A percentile compares a stretch with the other conserved stretches of the same genome.
These are phyloP conservation scores for Populus pruinosa DNA, from an alignment of 345 rosid species.

Conservation along the genomic window DNA sequence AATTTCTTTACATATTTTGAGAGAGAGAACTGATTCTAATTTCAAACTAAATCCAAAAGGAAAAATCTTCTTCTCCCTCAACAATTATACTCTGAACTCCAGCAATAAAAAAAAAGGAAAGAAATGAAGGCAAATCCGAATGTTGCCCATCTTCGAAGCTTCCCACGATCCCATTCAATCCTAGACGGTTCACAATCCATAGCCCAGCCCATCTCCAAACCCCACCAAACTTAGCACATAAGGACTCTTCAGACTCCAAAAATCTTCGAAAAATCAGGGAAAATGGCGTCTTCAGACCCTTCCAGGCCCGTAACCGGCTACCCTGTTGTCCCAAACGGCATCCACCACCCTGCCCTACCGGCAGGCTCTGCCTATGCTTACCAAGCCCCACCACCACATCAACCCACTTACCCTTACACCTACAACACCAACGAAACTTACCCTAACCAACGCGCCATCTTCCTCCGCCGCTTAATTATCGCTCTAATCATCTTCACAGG, in stretches of 20 bases:
- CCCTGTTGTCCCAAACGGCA: constrained; percentile 1
- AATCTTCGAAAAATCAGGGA: background rate
- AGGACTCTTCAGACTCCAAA: background rate
- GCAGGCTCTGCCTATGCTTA: background rate
- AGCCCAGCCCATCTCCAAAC: background rate
- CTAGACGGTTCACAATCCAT: too few relatives aligned
- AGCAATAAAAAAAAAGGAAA: too few relatives aligned
- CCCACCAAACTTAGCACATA: background rate
- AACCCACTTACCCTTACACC: constrained; percentile 22
- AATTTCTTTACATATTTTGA: too few relatives aligned
- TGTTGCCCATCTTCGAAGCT: background rate
- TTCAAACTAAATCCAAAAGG: too few relatives aligned
- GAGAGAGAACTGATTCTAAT: too few relatives aligned
- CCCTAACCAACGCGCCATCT: constrained; percentile 37
- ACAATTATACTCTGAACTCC: too few relatives aligned
- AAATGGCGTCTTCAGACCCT: background rate
- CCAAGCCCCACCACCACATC: constrained; percentile 24
- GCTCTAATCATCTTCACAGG: constrained; percentile 29
- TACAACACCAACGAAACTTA: constrained; percentile 27
- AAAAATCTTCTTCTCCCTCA: too few relatives aligned
- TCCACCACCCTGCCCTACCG: background rate
- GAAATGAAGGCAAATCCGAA: too few relatives aligned
- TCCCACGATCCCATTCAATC: background rate
- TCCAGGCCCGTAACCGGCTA: constrained; percentile 23
- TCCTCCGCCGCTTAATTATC: constrained; percentile 49